These are phyloP conservation scores for Cryptococcus hybrid DNA, from an alignment of 1,284 basidiomycete species.

Conservation along the genomic window DNA sequence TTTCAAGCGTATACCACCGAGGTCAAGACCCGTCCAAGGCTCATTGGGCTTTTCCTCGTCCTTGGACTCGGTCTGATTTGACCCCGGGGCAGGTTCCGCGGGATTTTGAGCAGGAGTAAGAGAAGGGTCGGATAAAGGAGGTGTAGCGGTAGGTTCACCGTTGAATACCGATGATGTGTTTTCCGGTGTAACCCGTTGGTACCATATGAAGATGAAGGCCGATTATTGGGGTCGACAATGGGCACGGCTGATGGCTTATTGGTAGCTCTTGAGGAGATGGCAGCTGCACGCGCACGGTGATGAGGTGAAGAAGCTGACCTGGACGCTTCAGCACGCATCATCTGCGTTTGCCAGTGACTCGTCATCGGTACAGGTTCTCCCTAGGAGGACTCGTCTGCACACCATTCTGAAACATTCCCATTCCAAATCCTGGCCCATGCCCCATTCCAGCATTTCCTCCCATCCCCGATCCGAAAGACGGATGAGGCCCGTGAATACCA, in stretches of 20 bases:
- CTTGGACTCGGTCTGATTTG: conserved; percentile 32
- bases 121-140: conserved; percentile 19
- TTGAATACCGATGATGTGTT: conserved; percentile 28
- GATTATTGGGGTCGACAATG: conserved; percentile 53
- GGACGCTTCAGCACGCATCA: conserved; percentile 50
- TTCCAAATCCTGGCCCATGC: conserved; percentile 19
- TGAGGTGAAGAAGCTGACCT: conserved; percentile 55
- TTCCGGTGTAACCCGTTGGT: conserved; percentile 48
- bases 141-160: conserved; percentile 22
- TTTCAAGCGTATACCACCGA: conserved; percentile 93
- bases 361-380: conserved; percentile 41
- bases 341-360: conserved; percentile 50
- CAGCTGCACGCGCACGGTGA: conserved; percentile 58
- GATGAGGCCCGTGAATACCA: conserved; percentile 24
- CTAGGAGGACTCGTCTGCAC: conserved; percentile 38
- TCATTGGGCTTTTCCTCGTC: conserved; percentile 35
- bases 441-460: conserved; percentile 15
- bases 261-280: conserved; percentile 55
- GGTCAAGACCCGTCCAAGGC: conserved; percentile 88
- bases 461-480: conserved; percentile 13
- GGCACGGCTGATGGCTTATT: conserved; percentile 52
- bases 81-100: conserved; percentile 34
- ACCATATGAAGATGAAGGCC: conserved; percentile 23
- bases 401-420: conserved; percentile 18
- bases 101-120: conserved; percentile 18